phyloP scores from a whole-genome alignment of 2,329 filamentous ascomycete genomes.

The Tolypocladium endophyticum region DNA sequence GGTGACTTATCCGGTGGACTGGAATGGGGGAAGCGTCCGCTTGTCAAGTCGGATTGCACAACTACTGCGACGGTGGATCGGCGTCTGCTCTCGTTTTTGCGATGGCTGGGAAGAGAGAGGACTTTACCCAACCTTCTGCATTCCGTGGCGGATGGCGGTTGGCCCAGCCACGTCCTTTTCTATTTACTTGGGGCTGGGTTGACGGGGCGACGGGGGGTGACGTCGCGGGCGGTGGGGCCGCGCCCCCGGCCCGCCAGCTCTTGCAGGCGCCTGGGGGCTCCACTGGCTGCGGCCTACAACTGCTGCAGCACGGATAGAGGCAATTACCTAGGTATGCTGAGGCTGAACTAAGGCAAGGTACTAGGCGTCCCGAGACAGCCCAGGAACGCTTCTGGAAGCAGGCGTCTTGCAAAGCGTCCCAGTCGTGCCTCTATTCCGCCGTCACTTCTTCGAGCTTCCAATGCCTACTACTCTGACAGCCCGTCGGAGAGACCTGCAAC shows the following conservation, averaged over 20 bases:
- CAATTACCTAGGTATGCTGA: too few relatives aligned
- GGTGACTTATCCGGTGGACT: neutral
- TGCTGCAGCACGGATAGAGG: too few relatives aligned
- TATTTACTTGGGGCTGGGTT: slow-evolving; percentile 17
- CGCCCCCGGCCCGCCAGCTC: neutral
- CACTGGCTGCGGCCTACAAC: too few relatives aligned
- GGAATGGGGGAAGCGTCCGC: neutral
- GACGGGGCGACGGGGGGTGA: slow-evolving; percentile 12
- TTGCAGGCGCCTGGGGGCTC: too few relatives aligned
- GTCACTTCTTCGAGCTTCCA: neutral
- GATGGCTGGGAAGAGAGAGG: slow-evolving; percentile 1
- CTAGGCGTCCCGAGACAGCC: too few relatives aligned
- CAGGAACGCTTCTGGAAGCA: too few relatives aligned
- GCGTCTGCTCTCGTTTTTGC: neutral
- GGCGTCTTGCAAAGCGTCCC: too few relatives aligned
- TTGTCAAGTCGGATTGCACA: neutral
- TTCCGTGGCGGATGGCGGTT: slow-evolving; percentile 10
- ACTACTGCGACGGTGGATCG: neutral
- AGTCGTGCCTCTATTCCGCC: neutral
- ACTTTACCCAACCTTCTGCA: neutral
- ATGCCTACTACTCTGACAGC: too few relatives aligned
- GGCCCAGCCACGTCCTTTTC: slow-evolving; percentile 20
- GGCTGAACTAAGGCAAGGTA: neutral
- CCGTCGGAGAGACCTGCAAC: neutral
- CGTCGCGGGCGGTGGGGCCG: slow-evolving; percentile 6